Conservation (phyloP, 2,329 filamentous ascomycete genomes). For the Teratosphaeria epicoccoides region DNA sequence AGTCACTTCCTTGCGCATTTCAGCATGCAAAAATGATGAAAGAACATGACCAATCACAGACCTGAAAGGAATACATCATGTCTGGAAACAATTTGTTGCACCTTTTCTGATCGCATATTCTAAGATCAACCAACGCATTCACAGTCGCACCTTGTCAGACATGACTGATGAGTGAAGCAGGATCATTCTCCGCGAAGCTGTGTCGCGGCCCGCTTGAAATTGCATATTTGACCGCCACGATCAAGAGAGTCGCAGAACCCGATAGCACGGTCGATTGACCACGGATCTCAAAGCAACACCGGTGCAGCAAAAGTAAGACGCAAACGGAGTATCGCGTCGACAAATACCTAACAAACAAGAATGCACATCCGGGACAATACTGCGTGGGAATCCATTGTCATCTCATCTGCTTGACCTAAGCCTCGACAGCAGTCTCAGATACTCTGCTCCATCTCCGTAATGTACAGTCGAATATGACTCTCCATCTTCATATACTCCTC, state of each 20-base stretch:
- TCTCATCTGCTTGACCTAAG: neutral
- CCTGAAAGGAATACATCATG: constrained; percentile 21
- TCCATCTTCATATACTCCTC: constrained; percentile 98
- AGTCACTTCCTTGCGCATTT: neutral
- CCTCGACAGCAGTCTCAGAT: constrained; percentile 33
- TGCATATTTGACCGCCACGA: too few relatives aligned
- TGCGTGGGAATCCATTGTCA: too few relatives aligned
- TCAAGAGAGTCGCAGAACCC: too few relatives aligned
- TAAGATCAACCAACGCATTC: neutral
- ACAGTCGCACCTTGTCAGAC: neutral
- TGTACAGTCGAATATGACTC: constrained; percentile 92
- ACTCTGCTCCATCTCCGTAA: constrained; percentile 96
- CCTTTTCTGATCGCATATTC: neutral
- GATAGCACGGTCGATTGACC: too few relatives aligned
- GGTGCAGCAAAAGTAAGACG: too few relatives aligned
- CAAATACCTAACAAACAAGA: too few relatives aligned
- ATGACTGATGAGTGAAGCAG: neutral
- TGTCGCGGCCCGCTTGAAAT: too few relatives aligned
- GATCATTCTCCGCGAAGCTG: neutral
- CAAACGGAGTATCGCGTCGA: too few relatives aligned
- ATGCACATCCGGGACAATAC: too few relatives aligned
- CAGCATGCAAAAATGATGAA: neutral
- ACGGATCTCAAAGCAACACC: too few relatives aligned
- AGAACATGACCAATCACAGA: constrained; percentile 17
- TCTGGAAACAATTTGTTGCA: constrained; percentile 10